A percentile compares a stretch with the other conserved stretches of the same genome.
These are phyloP conservation scores for Sugiyamaella americana DNA, from an alignment of 805 yeast genomes.

Conservation along the genomic window DNA sequence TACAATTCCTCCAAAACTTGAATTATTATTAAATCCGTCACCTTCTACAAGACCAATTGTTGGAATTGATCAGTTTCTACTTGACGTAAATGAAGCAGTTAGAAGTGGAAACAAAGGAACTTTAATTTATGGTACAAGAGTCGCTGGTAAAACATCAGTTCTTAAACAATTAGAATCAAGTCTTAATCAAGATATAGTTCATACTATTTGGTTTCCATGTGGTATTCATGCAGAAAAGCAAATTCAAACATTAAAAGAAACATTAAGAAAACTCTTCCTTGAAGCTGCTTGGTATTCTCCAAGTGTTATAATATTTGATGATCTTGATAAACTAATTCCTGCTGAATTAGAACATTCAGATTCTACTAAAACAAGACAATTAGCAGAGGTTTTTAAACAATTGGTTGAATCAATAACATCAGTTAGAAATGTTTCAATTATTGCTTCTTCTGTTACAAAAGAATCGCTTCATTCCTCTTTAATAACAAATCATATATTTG, in stretches of 20 bases:
- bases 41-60: constrained; percentile 34
- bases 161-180: constrained; percentile 38
- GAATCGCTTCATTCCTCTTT: constrained; percentile 57
- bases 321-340: constrained; percentile 65
- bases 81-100: constrained; percentile 37
- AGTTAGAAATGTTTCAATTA: constrained; percentile 44
- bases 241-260: constrained; percentile 40
- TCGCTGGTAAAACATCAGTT: constrained; percentile 72
- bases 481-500: constrained; percentile 64
- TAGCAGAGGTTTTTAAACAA: constrained; percentile 54
- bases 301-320: constrained; percentile 66
- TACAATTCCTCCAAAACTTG: constrained; percentile 10
- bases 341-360: constrained; percentile 60
- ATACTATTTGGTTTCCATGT: constrained; percentile 48
- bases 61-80: constrained; percentile 49
- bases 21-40: not conserved
- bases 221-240: constrained; percentile 49
- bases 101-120: constrained; percentile 47
- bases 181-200: constrained; percentile 38
- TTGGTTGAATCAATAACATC: constrained; percentile 37
- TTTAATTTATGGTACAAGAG: constrained; percentile 65
- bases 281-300: constrained; percentile 74
- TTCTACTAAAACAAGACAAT: constrained; percentile 53
- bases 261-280: constrained; percentile 40
- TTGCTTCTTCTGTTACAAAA: constrained; percentile 59